Evolutionary conservation across 495 filamentous ascomycete genomes (phyloP).

Genomic region (Lepraria neglecta): DNA sequence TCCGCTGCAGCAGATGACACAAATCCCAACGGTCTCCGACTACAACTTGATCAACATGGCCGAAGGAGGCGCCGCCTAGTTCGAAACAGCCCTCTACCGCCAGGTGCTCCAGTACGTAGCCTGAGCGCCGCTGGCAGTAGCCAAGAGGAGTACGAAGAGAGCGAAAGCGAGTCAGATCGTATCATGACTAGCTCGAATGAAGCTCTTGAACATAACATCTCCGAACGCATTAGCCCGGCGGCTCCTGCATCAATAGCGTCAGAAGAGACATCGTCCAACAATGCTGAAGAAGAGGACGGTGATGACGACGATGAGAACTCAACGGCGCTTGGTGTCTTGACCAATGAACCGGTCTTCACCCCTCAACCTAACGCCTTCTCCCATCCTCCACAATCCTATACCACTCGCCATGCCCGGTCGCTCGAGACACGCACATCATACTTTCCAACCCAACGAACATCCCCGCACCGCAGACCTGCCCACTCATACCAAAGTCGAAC

Average conservation of each 20-base stretch:
- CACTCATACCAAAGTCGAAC: slow-evolving; percentile 29
- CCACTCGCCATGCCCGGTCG: slow-evolving; percentile 18
- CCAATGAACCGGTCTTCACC: slow-evolving; percentile 58
- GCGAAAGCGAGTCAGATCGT: slow-evolving; percentile 76
- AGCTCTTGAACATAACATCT: slow-evolving; percentile 45
- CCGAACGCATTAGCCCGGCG: slow-evolving; percentile 26
- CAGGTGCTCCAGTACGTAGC: slow-evolving; percentile 23
- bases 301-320: slow-evolving; percentile 71
- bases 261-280: slow-evolving; percentile 34
- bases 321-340: slow-evolving; percentile 67
- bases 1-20: slow-evolving; percentile 74
- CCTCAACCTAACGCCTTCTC: slow-evolving; percentile 89
- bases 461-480: slow-evolving; percentile 21
- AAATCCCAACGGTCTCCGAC: slow-evolving; percentile 74
- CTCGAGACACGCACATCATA: slow-evolving; percentile 30
- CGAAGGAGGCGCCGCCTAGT: slow-evolving; percentile 50
- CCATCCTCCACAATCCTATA: slow-evolving; percentile 51
- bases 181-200: slow-evolving; percentile 83
- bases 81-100: slow-evolving; percentile 28
- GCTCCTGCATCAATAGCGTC: slow-evolving; percentile 24
- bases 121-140: slow-evolving; percentile 60
- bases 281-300: slow-evolving; percentile 52
- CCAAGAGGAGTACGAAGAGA: slow-evolving; percentile 85
- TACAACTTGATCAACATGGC: slow-evolving; percentile 48
- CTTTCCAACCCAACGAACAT: slow-evolving; percentile 28